phyloP scores from a whole-genome alignment of 1,139 yeast genomes.

The Saccharomycopsis phalli region DNA sequence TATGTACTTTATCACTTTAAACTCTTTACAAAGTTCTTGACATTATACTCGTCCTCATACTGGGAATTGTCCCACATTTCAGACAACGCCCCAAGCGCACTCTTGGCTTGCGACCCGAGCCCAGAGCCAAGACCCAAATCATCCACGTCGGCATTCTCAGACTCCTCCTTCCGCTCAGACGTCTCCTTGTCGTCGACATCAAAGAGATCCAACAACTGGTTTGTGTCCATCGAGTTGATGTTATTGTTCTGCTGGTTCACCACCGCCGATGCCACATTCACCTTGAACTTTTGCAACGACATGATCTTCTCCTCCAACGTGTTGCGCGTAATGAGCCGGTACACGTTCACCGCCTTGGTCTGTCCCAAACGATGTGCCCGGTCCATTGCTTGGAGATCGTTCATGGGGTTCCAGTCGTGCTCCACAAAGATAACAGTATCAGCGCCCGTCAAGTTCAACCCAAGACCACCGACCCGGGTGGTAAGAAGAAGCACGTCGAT shows the following conservation, averaged over 20 bases:
- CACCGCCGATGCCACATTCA: slow-evolving; percentile 93
- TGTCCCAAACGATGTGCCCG: slow-evolving; percentile 98
- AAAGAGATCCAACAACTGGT: slow-evolving; percentile 84
- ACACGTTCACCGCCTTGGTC: slow-evolving; percentile 93
- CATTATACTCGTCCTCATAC: slow-evolving; percentile 91
- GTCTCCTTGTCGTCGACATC: slow-evolving; percentile 50
- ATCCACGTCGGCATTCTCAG: slow-evolving; percentile 41
- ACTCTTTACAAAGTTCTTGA: slow-evolving; percentile 72
- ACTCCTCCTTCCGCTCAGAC: slow-evolving; percentile 33
- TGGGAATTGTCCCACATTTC: slow-evolving; percentile 96
- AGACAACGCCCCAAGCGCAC: slow-evolving; percentile 79
- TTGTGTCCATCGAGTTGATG: slow-evolving; percentile 91
- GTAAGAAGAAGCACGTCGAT: slow-evolving; percentile 87
- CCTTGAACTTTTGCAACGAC: slow-evolving; percentile 96
- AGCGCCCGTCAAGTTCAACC: slow-evolving; percentile 94
- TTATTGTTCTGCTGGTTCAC: slow-evolving; percentile 97
- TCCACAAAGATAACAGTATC: slow-evolving; percentile 98
- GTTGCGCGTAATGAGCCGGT: slow-evolving; percentile 82
- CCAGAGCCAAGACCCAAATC: slow-evolving; percentile 49
- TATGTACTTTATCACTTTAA: slow-evolving; percentile 5
- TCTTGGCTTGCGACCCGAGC: slow-evolving; percentile 56
- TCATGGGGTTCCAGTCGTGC: slow-evolving; percentile 99
- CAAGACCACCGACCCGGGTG: slow-evolving; percentile 97
- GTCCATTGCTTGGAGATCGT: slow-evolving; percentile 98
- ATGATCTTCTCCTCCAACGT: slow-evolving; percentile 95